Evolutionary conservation across 352 stramenopile genomes (phyloP).

Genomic region (Globisporangium cederbergense): DNA sequence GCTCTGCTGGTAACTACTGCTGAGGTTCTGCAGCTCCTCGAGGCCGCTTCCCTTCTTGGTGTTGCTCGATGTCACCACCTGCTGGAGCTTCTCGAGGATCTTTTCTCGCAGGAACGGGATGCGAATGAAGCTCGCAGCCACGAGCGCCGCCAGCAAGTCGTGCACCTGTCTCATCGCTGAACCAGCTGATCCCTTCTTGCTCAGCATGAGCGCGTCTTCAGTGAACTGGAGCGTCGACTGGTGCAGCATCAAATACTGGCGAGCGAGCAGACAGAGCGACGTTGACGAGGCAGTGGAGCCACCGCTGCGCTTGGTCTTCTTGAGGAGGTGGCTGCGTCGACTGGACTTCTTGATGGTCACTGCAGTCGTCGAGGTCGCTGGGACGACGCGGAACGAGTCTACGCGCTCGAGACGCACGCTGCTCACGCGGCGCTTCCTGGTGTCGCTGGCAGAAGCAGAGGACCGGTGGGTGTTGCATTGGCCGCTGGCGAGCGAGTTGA

Average conservation of each 20-base stretch:
- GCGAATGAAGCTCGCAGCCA: slow-evolving; percentile 53
- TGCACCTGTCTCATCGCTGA: slow-evolving; percentile 6
- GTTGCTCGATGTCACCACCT: slow-evolving; percentile 17
- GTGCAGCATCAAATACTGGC: slow-evolving; percentile 59
- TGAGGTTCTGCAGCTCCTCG: slow-evolving; percentile 5
- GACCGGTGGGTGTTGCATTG: slow-evolving; percentile 40
- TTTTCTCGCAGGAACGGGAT: slow-evolving; percentile 47
- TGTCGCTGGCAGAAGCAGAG: slow-evolving; percentile 14
- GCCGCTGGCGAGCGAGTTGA: slow-evolving; percentile 46
- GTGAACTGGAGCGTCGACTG: slow-evolving; percentile 55
- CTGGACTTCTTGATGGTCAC: slow-evolving; percentile 13
- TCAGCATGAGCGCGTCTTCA: slow-evolving; percentile 28
- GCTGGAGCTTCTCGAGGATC: slow-evolving; percentile 46
- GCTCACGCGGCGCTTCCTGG: slow-evolving; percentile 18
- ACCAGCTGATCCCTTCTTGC: slow-evolving; percentile 10
- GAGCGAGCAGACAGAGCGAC: slow-evolving; percentile 45
- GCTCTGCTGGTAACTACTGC: slow-evolving; percentile 25
- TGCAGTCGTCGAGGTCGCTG: slow-evolving; percentile 6
- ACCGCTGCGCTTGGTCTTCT: slow-evolving; percentile 22
- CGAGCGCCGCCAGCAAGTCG: slow-evolving; percentile 36
- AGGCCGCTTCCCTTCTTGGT: neutral
- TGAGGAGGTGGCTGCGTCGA: slow-evolving; percentile 15
- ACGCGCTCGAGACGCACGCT: slow-evolving; percentile 16
- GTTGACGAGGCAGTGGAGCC: slow-evolving; percentile 20
- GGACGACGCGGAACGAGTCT: slow-evolving; percentile 14